Percentiles rank a stretch among this genome's conserved stretches.
phyloP scores from a whole-genome alignment of 345 rosid genomes.

The Cochlearia excelsa region DNA sequence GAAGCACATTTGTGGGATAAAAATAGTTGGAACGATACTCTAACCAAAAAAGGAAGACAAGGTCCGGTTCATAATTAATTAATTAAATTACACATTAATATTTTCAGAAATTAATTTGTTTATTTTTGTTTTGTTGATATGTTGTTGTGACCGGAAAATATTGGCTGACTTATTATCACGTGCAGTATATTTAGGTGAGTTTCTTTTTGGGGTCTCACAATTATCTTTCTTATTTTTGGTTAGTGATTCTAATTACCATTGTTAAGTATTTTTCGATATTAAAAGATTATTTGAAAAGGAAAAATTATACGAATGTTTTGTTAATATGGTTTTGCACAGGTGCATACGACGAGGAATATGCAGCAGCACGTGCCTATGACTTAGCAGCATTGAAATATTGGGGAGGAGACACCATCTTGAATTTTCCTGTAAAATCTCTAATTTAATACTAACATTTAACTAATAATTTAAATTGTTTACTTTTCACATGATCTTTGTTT shows the following conservation, averaged over 20 bases:
- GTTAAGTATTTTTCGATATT: too few species aligned
- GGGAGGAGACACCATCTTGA: conserved; percentile 84
- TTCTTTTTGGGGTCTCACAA: background rate
- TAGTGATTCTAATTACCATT: too few species aligned
- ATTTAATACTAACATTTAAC: background rate
- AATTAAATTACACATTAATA: too few species aligned
- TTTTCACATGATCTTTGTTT: conserved; percentile 17
- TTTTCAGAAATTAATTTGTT: too few species aligned
- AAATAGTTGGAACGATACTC: background rate
- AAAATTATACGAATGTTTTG: background rate
- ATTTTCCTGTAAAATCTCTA: conserved; percentile 61
- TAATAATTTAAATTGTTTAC: background rate
- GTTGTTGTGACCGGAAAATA: conserved; percentile 40
- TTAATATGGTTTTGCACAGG: conserved; percentile 47
- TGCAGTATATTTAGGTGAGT: conserved; percentile 42
- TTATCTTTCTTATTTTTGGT: conserved; percentile 13
- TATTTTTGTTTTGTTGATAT: background rate
- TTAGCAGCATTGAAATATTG: conserved; percentile 94
- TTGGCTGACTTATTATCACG: conserved; percentile 37
- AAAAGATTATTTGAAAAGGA: too few species aligned
- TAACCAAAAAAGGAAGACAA: background rate
- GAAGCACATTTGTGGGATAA: background rate
- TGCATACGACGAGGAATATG: conserved; percentile 85
- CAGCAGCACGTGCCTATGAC: conserved; percentile 95
- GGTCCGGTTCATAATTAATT: background rate